Percentiles rank a stretch among this genome's conserved stretches.
Evolutionary conservation across 805 yeast species (phyloP).

Genomic region (Kregervanrija fluxuum): DNA sequence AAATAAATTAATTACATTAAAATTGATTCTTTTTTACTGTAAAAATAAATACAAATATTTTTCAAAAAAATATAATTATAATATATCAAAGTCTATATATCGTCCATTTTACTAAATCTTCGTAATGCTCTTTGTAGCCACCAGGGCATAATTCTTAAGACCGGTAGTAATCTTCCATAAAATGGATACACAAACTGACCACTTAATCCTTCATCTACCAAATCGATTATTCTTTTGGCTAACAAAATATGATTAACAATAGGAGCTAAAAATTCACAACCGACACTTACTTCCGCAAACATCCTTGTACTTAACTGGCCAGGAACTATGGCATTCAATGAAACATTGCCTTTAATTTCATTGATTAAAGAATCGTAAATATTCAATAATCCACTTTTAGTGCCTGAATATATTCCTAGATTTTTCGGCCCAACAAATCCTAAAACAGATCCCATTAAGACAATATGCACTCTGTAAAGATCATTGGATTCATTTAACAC

Average conservation of each 20-base stretch:
- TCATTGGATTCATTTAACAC: not conserved
- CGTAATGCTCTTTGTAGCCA: constrained; percentile 27
- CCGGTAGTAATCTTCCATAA: constrained; percentile 39
- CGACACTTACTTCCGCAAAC: constrained; percentile 40
- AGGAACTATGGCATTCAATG: constrained; percentile 36
- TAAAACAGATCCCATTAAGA: constrained; percentile 39
- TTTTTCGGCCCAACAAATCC: constrained; percentile 43
- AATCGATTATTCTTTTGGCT: constrained; percentile 29
- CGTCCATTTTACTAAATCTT: constrained; percentile 26
- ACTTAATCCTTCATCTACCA: constrained; percentile 30
- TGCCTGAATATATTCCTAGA: constrained; percentile 40
- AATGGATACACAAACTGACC: constrained; percentile 41
- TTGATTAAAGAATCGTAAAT: constrained; percentile 38
- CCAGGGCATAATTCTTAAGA: constrained; percentile 35
- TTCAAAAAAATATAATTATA: not conserved
- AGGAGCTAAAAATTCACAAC: constrained; percentile 40
- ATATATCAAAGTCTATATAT: constrained; percentile 6
- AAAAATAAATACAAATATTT: not conserved
- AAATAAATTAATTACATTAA: constrained; percentile 4
- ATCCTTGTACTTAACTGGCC: constrained; percentile 45
- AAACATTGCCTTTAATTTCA: constrained; percentile 30
- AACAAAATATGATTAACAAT: constrained; percentile 32
- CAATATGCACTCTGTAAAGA: constrained; percentile 28
- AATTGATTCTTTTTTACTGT: not conserved
- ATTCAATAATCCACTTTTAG: constrained; percentile 39